Percentiles rank a stretch among this genome's conserved stretches.
Conservation (phyloP, 139 green algal genomes). For the Gonium pectorale region DNA sequence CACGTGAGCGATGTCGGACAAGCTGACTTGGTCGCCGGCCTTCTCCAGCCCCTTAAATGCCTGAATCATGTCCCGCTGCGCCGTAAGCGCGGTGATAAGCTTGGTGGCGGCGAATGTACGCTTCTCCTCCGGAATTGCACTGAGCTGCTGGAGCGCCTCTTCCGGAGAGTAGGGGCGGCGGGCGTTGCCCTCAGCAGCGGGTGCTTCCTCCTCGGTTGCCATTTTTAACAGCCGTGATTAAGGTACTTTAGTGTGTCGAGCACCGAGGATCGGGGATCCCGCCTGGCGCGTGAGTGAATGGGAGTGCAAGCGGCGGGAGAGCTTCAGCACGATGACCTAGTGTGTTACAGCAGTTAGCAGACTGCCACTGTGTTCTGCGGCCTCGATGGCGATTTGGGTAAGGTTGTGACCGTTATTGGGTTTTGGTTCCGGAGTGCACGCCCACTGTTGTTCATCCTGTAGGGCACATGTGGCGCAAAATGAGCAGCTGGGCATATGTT, state of each 20-base stretch:
- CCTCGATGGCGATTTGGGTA: no score
- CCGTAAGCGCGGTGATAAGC: neutral
- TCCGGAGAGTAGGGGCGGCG: constrained; percentile 1
- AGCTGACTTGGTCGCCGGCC: neutral
- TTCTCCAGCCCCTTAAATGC: neutral
- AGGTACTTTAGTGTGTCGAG: neutral
- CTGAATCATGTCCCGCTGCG: neutral
- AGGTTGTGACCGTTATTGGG: no score
- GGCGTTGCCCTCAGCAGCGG: neutral
- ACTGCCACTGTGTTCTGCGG: no score
- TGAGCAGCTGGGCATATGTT: no score
- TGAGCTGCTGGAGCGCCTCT: neutral
- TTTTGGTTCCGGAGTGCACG: no score
- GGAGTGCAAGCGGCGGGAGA: neutral
- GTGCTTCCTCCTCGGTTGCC: neutral
- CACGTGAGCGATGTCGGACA: neutral
- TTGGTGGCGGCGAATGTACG: constrained; percentile 1
- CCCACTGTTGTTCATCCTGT: no score
- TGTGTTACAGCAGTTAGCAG: no score
- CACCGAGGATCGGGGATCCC: neutral
- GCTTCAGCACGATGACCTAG: neutral
- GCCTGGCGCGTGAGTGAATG: neutral
- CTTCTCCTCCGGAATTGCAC: neutral
- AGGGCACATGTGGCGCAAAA: no score
- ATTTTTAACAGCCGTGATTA: neutral